Evolutionary conservation across 495 filamentous ascomycete genomes (phyloP), one percentile per base, ranked within the genome.

Genomic region (Daldinia loculata): DNA sequence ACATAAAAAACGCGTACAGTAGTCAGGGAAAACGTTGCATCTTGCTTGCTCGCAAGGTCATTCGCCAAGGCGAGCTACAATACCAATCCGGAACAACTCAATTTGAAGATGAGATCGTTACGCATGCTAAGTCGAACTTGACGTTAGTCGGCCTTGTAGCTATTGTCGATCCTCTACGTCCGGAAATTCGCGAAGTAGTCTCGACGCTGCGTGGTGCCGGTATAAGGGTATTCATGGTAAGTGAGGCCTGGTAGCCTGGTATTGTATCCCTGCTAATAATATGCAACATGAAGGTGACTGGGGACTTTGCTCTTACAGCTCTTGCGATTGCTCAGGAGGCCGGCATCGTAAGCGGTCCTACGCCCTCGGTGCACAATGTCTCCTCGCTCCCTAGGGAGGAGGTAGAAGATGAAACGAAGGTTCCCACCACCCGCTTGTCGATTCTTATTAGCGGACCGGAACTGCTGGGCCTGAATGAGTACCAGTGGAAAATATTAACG

Each of bases 301-400:
- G 91, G 34, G 91, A 94, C 74, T 90, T 89, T 69, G 87, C 88
- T 11, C 81, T 91, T 22, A 93, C 91, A 2, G 90, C 90, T 0
- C 83, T 86, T 66, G 88, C 90, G 3, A 92, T 93, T 64, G 90
- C 90, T 5, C 77, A 80, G 3, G 85, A 91, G 22, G 89, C 88
- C 68, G 89, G 89, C 12, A 93, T 92, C 74, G 84, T 89, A 67
- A 88, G 84, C 26, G 81, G 75, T 67, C 79, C 75, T 11, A 61
- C 71, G 9, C 43, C 67, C 48, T 51, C 67, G 15, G 75, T 87
- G 24, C 79, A 84, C 45, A 72, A 77, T 34, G 74, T 83, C 36
- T 75, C 76, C 0, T 77, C 80, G 1, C 82, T 87, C 5, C 66
- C 74, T 7, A 76, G 80, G 27, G 79, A 80, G 15, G 59, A 60